phyloP scores from a whole-genome alignment of 1,284 basidiomycete species.

The Boletus hoseneyae region DNA sequence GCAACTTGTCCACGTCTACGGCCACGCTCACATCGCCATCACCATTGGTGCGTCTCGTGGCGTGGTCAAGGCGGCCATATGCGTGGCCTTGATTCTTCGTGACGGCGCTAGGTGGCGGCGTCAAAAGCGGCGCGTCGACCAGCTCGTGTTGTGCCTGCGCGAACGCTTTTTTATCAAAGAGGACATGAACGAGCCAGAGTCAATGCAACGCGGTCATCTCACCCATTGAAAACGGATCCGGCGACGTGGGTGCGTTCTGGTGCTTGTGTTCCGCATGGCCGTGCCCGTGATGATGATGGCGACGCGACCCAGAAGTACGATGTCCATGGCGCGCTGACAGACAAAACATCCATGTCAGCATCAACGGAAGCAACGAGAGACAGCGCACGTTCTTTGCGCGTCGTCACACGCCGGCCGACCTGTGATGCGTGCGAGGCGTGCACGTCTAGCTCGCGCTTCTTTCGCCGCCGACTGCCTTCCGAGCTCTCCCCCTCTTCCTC shows the following conservation, averaged over 20 bases:
- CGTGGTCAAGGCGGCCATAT: too few species aligned
- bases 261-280: slow-evolving; percentile 6
- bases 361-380: background rate
- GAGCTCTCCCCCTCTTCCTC: slow-evolving; percentile 18
- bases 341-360: too few species aligned
- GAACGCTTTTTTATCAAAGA: slow-evolving; percentile 15
- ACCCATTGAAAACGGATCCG: slow-evolving; percentile 26
- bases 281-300: slow-evolving; percentile 9
- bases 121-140: slow-evolving; percentile 5
- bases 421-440: background rate
- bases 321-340: slow-evolving; percentile 14
- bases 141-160: slow-evolving; percentile 15
- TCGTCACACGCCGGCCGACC: background rate
- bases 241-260: background rate
- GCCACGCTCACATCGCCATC: background rate
- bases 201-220: background rate
- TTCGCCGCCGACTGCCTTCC: slow-evolving; percentile 13
- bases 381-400: slow-evolving; percentile 21
- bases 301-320: slow-evolving; percentile 17
- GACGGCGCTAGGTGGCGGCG: background rate
- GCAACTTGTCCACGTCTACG: slow-evolving; percentile 6
- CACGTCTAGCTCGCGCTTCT: slow-evolving; percentile 22
- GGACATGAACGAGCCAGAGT: background rate
- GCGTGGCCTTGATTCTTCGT: too few species aligned
- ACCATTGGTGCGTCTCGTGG: too few species aligned